Conservation (phyloP, 108 stramenopile genomes). For the Cyclotella sp. region DNA sequence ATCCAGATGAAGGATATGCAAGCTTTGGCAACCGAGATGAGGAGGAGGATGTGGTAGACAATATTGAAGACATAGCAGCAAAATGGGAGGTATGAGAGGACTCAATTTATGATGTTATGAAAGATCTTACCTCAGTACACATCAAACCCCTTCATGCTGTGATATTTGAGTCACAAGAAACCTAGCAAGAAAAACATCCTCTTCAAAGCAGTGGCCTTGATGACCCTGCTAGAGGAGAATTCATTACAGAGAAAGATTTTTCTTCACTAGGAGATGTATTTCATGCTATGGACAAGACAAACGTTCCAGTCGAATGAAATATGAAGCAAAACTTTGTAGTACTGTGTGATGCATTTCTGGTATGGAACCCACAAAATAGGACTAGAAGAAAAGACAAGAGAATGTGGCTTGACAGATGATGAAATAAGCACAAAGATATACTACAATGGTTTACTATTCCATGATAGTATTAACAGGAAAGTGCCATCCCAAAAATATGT, state of each 20-base stretch:
- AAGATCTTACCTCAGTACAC: background rate
- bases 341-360: constrained; percentile 16
- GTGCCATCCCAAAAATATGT: constrained; percentile 13
- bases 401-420: background rate
- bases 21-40: background rate
- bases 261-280: constrained; percentile 33
- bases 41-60: background rate
- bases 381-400: background rate
- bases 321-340: constrained; percentile 9
- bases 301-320: constrained; percentile 6
- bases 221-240: constrained; percentile 14
- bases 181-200: background rate
- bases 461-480: constrained; percentile 4
- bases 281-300: constrained; percentile 28
- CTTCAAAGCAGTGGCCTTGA: constrained; percentile 13
- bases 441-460: constrained; percentile 2
- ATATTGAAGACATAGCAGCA: no score
- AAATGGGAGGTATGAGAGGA: background rate
- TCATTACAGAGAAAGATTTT: constrained; percentile 6
- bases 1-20: constrained; percentile 1
- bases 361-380: constrained; percentile 15
- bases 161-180: background rate
- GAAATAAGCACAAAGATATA: constrained; percentile 13
- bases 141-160: background rate
- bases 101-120: background rate